Evolutionary conservation across 2,329 filamentous ascomycete species (phyloP), one percentile per base, ranked within the genome.

Genomic region (Pleoardoris graminearum): DNA sequence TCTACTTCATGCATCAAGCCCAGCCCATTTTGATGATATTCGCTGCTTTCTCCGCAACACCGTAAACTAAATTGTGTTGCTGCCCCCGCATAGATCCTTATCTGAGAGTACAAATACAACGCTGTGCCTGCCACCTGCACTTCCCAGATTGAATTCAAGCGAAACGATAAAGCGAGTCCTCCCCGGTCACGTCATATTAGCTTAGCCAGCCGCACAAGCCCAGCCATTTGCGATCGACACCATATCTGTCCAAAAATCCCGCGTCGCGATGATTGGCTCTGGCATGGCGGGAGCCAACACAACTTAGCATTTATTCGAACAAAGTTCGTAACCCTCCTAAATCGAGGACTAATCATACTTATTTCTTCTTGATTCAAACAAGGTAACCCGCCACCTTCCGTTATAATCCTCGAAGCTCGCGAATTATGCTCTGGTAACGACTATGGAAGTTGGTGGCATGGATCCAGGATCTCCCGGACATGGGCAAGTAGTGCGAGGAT

Each of bases 141-240:
- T n/a, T n/a, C n/a, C n/a, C n/a, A n/a, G n/a, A n/a, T n/a, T n/a
- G n/a, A n/a, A n/a, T n/a, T n/a, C n/a, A n/a, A n/a, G n/a, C n/a
- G n/a, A n/a, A n/a, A n/a, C n/a, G n/a, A 50, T 49, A 39, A 32
- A 39, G 14, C 59, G 61, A 36, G 58, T 63, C 8, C 59, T 72
- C 4, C 73, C 73, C 10, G 66, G 66, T 69, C 3, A 39, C 58
- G 0, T 66, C 67, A n/a, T 74, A 75, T 58, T 76, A 72, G 73
- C 71, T 73, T 50, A 60, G 59, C 17, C 55, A 68, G 16, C 66
- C 70, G 1, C 61, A 66, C 23, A 54, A 57, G 6, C 60, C 71
- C 36, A 64, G 63, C 14, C 53, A 67, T 22, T 50, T 68, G 8
- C 62, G 67, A 21, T 69, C 59, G 4, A 70, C 73, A 5, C 42